Evolutionary conservation across 2,329 filamentous ascomycete species (phyloP), one percentile per base, ranked within the genome.

Genomic region (Cordyceps pruinosa): DNA sequence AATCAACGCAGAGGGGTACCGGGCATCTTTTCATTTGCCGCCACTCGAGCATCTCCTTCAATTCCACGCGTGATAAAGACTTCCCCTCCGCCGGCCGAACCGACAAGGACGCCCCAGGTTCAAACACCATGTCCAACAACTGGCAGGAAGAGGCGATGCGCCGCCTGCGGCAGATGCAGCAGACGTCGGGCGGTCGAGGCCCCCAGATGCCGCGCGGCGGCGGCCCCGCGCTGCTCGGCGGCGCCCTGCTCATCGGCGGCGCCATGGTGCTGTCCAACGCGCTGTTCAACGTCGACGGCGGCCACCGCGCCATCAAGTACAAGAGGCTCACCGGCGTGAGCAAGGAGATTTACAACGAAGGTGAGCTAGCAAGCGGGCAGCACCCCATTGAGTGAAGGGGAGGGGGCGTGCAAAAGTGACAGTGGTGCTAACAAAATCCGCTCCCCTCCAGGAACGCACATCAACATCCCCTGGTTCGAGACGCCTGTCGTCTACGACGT

Each of bases 271-370:
- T 85, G 62, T 77, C 81, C 66, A 81, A 85, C 70, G 80, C 84
- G 45, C 77, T 87, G 5, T 87, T 87, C 78, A 87, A 87, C 77
- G 94, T 99, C 67, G 94, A 99, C 70, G 94, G 94, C 86, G 94
- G 94, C 77, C 94, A 97, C 75, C 87, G 94, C 70, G 94, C 94
- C 63, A 99, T 99, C 82, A 99, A 99, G 76, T 99, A 99, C 78
- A 91, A 88, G 66, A 87, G 92, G 72, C 68, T 96, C 74, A 89
- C 85, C 68, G 94, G 94, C 79, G 93, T 99, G 57, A 87, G 89
- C 80, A 92, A 92, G 77, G 90, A 97, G 69, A 99, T 99, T 73
- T 99, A 96, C 78, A 81, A 68, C 66, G 94, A 99, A 90, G 94
- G 93, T 90, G 74, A 62, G 72, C 58, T n/a, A n/a, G n/a, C n/a